Evolutionary conservation across 345 rosid species (phyloP).

Genomic region (Populus ilicifolia): DNA sequence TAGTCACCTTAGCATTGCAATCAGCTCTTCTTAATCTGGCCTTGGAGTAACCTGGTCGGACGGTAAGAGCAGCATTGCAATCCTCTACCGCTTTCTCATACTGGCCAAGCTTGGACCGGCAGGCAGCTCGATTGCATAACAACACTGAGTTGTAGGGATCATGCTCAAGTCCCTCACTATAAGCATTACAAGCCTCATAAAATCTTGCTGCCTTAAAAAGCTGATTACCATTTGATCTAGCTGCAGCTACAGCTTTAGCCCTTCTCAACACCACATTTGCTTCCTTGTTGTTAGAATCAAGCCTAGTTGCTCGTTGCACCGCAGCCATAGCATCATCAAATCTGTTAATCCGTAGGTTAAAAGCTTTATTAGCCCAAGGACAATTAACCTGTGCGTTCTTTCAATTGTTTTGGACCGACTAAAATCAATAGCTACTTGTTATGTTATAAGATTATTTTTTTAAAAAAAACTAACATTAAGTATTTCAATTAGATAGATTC

Average conservation of each 20-base stretch:
- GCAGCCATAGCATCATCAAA: constrained; percentile 70
- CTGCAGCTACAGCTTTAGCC: constrained; percentile 51
- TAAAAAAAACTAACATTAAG: neutral
- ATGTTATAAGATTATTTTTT: neutral
- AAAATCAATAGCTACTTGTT: neutral
- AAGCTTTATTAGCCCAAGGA: neutral
- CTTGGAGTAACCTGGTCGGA: constrained; percentile 62
- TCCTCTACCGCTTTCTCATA: constrained; percentile 66
- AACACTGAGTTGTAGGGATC: constrained; percentile 73
- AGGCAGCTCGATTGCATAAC: constrained; percentile 86
- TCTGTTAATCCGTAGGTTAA: constrained; percentile 6
- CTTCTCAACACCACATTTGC: constrained; percentile 42
- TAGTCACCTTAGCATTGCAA: constrained; percentile 63
- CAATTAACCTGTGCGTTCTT: neutral
- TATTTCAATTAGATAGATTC: neutral
- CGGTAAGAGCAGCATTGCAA: constrained; percentile 58
- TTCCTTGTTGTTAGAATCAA: constrained; percentile 68
- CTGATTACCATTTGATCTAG: constrained; percentile 70
- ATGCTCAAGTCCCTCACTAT: constrained; percentile 68
- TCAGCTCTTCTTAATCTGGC: constrained; percentile 89
- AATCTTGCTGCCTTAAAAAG: constrained; percentile 53
- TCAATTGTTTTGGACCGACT: neutral
- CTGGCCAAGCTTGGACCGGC: constrained; percentile 59
- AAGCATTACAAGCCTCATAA: constrained; percentile 52
- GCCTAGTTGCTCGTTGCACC: constrained; percentile 59